phyloP scores from a whole-genome alignment of 495 filamentous ascomycete genomes.

The Podospora didyma region DNA sequence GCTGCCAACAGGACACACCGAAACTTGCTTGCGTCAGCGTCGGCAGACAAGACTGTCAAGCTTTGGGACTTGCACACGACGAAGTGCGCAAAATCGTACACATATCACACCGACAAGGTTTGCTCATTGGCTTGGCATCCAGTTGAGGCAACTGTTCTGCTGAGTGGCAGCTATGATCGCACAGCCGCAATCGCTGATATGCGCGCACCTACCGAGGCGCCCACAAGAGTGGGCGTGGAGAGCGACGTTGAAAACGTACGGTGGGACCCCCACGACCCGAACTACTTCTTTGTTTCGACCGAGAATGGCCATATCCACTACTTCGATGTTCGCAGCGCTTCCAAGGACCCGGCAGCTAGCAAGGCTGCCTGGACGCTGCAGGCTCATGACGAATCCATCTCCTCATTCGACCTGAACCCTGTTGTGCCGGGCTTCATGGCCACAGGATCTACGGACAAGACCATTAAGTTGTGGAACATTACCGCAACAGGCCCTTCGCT shows the following conservation, averaged over 20 bases:
- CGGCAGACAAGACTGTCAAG: slow-evolving; percentile 94
- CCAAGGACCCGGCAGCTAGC: slow-evolving; percentile 61
- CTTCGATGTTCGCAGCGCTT: slow-evolving; percentile 70
- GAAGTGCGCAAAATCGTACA: slow-evolving; percentile 92
- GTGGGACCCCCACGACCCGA: slow-evolving; percentile 89
- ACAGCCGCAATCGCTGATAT: slow-evolving; percentile 90
- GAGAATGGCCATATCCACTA: slow-evolving; percentile 87
- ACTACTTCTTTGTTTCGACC: slow-evolving; percentile 92
- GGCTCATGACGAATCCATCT: slow-evolving; percentile 91
- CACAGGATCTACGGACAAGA: slow-evolving; percentile 88
- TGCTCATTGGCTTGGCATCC: slow-evolving; percentile 94
- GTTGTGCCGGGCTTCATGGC: slow-evolving; percentile 87
- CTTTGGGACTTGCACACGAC: slow-evolving; percentile 92
- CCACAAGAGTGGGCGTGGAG: slow-evolving; percentile 83
- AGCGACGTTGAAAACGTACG: slow-evolving; percentile 87
- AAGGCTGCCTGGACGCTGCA: slow-evolving; percentile 92
- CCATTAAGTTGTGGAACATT: slow-evolving; percentile 96
- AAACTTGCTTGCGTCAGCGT: slow-evolving; percentile 92
- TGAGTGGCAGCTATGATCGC: slow-evolving; percentile 91
- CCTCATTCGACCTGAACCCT: slow-evolving; percentile 89
- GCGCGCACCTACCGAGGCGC: slow-evolving; percentile 76
- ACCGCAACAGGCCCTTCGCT: slow-evolving; percentile 73
- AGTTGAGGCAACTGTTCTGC: slow-evolving; percentile 75
- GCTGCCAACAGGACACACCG: slow-evolving; percentile 88
- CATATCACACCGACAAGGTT: slow-evolving; percentile 88